Evolutionary conservation across 306 rosid species (phyloP), one percentile per base, ranked within the genome.

Genomic region (Vigna nakashimae): DNA sequence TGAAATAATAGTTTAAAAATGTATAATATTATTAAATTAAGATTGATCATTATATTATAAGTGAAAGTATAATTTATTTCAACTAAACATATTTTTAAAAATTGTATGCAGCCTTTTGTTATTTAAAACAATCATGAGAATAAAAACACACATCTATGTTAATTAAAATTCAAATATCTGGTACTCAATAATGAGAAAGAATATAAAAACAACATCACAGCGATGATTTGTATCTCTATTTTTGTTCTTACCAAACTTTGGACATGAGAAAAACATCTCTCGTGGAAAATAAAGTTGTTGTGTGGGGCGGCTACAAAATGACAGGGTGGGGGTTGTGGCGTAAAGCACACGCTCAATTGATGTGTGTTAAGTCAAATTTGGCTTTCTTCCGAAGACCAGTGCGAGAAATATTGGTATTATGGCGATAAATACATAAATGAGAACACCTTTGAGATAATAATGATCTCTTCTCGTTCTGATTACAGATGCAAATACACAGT

Each of bases 301-400:
- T 64, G 69, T 9, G 36, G 65, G 66, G 66, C 42, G n/a, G 65
- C 40, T 60, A 16, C 2, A 59, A 24, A 14, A 4, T 57, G 8
- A 59, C 0, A 26, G 65, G 4, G 62, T 6, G 65, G 65, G 76
- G 65, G 40, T 38, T 53, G 76, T 6, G 40, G 64, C 45, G 65
- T 66, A 48, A 5, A 7, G 20, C 14, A 42, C 28, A 4, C 3
- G 17, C 7, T 40, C 22, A 15, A 3, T 14, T 11, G 18, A 22
- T 5, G 42, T 64, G 51, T 22, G 58, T 2, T 13, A 17, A 56
- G 62, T 78, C 82, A 78, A 78, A 13, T 69, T 69, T 78, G 82
- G 76, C 51, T 3, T 17, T 66, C 80, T 49, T 43, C 58, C 10
- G 43, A 15, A 13, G 38, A 14, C 65, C 43, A 3, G 18, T 7